A percentile compares a stretch with the other conserved stretches of the same genome.
Conservation (phyloP, 495 filamentous ascomycete genomes). For the Penicillium flavigenum region DNA sequence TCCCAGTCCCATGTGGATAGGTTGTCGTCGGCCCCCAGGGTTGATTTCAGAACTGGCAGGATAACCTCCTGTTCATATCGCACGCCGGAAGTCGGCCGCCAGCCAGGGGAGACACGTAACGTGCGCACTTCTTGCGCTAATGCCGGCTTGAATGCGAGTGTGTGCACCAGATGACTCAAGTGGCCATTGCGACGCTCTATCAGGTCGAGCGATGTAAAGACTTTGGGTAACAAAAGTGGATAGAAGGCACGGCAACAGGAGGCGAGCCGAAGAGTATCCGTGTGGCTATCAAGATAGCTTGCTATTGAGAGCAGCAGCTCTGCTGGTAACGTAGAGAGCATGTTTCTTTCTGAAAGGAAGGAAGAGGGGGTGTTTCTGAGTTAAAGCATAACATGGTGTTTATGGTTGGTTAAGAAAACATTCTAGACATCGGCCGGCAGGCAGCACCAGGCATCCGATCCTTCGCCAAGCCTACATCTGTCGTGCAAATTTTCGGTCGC, state of each 20-base stretch:
- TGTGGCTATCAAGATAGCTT: not conserved
- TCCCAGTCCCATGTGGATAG: not conserved
- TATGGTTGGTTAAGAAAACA: too few relatives aligned
- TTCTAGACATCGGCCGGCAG: too few relatives aligned
- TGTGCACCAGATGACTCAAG: constrained; percentile 1
- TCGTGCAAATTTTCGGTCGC: too few relatives aligned
- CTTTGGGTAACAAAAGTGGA: constrained; percentile 5
- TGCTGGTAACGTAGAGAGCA: not conserved
- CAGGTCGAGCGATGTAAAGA: constrained; percentile 4
- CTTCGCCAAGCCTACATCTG: too few relatives aligned
- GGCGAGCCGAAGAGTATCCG: constrained; percentile 1
- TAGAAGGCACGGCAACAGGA: constrained; percentile 3
- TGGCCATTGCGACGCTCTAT: not conserved
- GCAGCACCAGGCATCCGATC: too few relatives aligned
- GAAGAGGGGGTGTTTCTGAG: too few relatives aligned
- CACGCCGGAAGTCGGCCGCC: not conserved
- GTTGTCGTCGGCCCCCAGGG: not conserved
- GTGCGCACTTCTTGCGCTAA: not conserved
- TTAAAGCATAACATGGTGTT: too few relatives aligned
- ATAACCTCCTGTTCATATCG: not conserved
- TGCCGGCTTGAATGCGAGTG: not conserved
- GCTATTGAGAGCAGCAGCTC: not conserved
- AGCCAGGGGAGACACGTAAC: not conserved
- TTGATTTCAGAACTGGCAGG: not conserved
- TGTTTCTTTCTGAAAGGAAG: not conserved